Conservation (phyloP, 305 asterid genomes). For the Rubia balearica region DNA sequence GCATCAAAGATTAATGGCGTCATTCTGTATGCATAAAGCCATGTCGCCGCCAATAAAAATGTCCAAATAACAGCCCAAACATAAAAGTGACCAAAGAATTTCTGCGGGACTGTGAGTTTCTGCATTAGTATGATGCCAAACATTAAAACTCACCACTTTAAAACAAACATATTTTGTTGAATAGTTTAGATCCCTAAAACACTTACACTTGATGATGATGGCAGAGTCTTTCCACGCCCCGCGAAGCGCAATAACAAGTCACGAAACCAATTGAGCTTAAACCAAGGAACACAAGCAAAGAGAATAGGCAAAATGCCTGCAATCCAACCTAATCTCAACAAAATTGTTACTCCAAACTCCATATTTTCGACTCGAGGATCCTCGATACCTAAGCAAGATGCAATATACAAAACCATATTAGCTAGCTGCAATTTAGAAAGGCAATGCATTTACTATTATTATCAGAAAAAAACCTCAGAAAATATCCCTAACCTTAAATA, state of each 20-base stretch:
- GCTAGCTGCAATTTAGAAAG: neutral
- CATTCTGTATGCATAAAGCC: constrained; percentile 46
- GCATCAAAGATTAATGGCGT: constrained; percentile 35
- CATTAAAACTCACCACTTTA: neutral
- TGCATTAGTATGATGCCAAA: constrained; percentile 26
- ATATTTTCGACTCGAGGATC: constrained; percentile 2
- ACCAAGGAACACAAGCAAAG: constrained; percentile 39
- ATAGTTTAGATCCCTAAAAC: neutral
- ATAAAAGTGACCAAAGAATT: constrained; percentile 70
- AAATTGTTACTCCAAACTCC: constrained; percentile 30
- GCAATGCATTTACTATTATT: neutral
- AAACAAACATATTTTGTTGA: neutral
- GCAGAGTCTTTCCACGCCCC: constrained; percentile 62
- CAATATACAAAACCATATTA: neutral
- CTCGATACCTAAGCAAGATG: neutral
- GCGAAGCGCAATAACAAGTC: constrained; percentile 35
- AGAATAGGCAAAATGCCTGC: constrained; percentile 43
- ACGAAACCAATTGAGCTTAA: constrained; percentile 31
- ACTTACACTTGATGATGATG: constrained; percentile 49
- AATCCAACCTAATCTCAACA: constrained; percentile 59
- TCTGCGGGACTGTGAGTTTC: constrained; percentile 72
- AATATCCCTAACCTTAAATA: neutral
- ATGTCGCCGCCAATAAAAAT: constrained; percentile 54
- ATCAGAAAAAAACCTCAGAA: neutral
- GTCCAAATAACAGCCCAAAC: constrained; percentile 60